A percentile compares a stretch with the other conserved stretches of the same genome.
Conservation (phyloP, 148 eudicot genomes). For the Camellia lanceoleosa region DNA sequence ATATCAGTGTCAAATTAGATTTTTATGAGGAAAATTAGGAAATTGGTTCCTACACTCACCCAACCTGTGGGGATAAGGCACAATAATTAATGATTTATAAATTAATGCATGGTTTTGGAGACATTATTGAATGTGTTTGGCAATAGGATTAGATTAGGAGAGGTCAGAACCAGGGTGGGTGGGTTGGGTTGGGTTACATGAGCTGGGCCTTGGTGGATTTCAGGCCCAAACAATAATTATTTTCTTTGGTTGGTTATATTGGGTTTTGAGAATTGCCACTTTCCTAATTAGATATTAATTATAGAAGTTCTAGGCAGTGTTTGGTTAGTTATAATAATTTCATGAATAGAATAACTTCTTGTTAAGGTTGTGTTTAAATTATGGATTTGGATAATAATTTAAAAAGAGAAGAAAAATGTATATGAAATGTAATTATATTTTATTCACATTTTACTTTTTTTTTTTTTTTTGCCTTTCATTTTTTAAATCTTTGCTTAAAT, state of each 20-base stretch:
- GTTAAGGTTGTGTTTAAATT: no score
- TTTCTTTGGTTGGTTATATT: background rate
- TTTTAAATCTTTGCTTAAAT: no score
- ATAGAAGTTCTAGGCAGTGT: no score
- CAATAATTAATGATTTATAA: no score
- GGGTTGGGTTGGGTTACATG: background rate
- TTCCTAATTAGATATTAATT: background rate
- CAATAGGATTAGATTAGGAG: background rate
- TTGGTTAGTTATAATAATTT: no score
- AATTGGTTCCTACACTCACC: background rate
- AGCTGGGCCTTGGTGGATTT: constrained; percentile 5
- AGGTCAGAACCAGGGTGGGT: background rate
- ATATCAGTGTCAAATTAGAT: background rate
- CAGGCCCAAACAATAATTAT: background rate
- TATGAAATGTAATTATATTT: no score
- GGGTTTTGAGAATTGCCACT: background rate
- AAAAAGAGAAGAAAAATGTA: no score
- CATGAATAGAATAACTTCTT: no score
- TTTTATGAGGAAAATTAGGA: background rate
- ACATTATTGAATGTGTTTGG: background rate
- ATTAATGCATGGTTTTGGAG: no score
- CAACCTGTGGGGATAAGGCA: background rate
- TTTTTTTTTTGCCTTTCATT: no score
- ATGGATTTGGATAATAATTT: no score
- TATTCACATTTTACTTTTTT: no score